Conservation (phyloP, 495 filamentous ascomycete species). For the Penicillium desertorum region DNA sequence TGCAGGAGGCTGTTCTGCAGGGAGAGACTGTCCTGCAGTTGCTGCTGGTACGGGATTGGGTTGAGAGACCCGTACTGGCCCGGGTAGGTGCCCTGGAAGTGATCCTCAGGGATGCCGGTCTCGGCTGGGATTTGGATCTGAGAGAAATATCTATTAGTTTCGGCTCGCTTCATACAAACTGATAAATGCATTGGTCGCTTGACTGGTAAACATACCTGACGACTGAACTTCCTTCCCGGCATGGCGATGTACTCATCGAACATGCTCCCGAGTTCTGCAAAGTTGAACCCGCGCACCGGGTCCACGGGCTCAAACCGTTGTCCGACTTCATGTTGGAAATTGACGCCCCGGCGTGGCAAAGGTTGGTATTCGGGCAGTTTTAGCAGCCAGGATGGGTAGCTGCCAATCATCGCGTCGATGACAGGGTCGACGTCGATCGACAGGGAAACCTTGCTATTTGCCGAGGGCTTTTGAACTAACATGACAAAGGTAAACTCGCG, state of each 20-base stretch:
- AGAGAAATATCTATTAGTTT: conserved; percentile 4
- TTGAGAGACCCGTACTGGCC: conserved; percentile 16
- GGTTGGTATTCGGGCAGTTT: conserved; percentile 32
- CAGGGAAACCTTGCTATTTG: conserved; percentile 31
- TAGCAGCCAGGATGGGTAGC: conserved; percentile 37
- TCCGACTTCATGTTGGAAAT: conserved; percentile 39
- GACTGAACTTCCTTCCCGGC: conserved; percentile 38
- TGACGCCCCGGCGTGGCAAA: conserved; percentile 26
- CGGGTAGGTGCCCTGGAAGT: conserved; percentile 10
- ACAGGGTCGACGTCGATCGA: conserved; percentile 43
- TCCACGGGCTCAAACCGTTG: conserved; percentile 40
- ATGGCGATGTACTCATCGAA: conserved; percentile 48
- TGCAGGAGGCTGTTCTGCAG: conserved; percentile 13
- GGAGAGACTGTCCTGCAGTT: conserved; percentile 11
- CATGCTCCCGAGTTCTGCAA: conserved; percentile 36
- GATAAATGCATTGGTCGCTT: not conserved
- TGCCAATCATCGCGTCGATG: conserved; percentile 35
- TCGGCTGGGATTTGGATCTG: conserved; percentile 23
- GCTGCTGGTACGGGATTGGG: conserved; percentile 6
- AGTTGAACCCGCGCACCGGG: conserved; percentile 39
- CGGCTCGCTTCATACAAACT: not conserved
- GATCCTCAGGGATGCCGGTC: not conserved
- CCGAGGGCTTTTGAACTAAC: conserved; percentile 44
- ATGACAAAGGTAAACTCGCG: conserved; percentile 56
- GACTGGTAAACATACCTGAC: conserved; percentile 24